phyloP scores from a whole-genome alignment of 2,329 filamentous ascomycete species.

The Pleomassaria siparia region DNA sequence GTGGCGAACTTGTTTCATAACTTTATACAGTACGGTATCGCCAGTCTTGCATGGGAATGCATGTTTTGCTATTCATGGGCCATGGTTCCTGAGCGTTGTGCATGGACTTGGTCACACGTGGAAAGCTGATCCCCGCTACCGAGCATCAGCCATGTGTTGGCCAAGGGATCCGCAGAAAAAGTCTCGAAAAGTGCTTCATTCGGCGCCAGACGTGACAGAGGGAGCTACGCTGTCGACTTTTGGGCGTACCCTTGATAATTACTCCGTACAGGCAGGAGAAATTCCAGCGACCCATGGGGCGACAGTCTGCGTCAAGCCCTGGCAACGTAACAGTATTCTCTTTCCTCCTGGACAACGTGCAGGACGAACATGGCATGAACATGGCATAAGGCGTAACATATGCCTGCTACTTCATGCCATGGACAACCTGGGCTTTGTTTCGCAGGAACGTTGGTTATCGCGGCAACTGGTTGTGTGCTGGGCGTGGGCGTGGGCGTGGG shows the following conservation, averaged over 20 bases:
- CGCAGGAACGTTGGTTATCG: constrained; percentile 6
- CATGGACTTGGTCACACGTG: constrained; percentile 8
- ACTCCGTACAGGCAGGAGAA: neutral
- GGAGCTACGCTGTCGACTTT: neutral
- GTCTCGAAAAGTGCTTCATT: constrained; percentile 24
- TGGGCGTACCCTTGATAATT: neutral
- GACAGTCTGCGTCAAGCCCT: neutral
- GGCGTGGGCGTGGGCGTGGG: neutral
- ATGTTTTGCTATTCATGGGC: constrained; percentile 1
- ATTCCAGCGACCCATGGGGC: neutral
- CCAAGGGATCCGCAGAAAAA: constrained; percentile 24
- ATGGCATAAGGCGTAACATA: constrained; percentile 16
- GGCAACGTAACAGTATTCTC: too few relatives aligned
- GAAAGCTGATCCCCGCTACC: constrained; percentile 5
- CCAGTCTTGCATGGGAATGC: neutral
- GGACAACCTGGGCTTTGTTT: constrained; percentile 2
- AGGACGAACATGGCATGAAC: constrained; percentile 11
- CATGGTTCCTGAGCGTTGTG: neutral
- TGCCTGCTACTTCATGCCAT: constrained; percentile 5
- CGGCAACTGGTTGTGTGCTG: neutral
- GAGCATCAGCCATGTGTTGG: constrained; percentile 15
- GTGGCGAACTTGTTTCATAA: neutral
- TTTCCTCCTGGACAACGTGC: neutral
- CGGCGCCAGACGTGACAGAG: constrained; percentile 12
- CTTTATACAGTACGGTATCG: neutral